Conservation (phyloP, 345 rosid species). For the Eucalyptus leucophloia region DNA sequence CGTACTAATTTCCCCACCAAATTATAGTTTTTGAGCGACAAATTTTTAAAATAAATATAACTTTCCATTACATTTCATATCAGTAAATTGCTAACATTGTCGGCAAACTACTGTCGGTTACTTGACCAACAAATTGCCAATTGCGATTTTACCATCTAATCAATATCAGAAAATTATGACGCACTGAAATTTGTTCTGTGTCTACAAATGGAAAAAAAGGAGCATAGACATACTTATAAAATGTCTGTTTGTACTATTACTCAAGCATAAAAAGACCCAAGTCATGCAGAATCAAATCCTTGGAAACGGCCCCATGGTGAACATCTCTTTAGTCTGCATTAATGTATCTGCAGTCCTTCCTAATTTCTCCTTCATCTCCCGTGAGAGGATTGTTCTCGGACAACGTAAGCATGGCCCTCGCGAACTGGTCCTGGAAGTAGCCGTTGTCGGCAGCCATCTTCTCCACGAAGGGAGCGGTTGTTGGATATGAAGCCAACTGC, state of each 20-base stretch:
- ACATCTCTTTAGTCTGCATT: conserved; percentile 1
- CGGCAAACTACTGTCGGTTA: not conserved
- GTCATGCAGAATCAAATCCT: not conserved
- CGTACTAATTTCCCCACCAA: not conserved
- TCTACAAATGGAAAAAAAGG: not conserved
- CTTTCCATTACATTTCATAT: not conserved
- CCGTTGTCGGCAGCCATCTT: conserved; percentile 69
- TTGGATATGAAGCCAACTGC: conserved; percentile 50
- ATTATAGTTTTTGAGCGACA: not conserved
- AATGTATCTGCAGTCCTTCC: conserved; percentile 70
- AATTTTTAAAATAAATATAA: not conserved
- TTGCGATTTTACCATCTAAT: not conserved
- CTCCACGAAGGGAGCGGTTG: conserved; percentile 39
- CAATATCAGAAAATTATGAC: not conserved
- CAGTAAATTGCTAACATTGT: not conserved
- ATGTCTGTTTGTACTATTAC: not conserved
- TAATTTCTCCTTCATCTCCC: conserved; percentile 58
- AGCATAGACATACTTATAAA: not conserved
- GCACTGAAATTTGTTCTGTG: not conserved
- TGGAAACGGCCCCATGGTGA: not conserved
- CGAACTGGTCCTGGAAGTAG: conserved; percentile 61
- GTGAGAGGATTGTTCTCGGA: conserved; percentile 73
- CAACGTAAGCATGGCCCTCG: conserved; percentile 37
- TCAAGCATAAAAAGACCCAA: not conserved
- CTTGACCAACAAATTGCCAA: not conserved